Conservation (phyloP, 495 filamentous ascomycete species). For the Penicillium parvum region DNA sequence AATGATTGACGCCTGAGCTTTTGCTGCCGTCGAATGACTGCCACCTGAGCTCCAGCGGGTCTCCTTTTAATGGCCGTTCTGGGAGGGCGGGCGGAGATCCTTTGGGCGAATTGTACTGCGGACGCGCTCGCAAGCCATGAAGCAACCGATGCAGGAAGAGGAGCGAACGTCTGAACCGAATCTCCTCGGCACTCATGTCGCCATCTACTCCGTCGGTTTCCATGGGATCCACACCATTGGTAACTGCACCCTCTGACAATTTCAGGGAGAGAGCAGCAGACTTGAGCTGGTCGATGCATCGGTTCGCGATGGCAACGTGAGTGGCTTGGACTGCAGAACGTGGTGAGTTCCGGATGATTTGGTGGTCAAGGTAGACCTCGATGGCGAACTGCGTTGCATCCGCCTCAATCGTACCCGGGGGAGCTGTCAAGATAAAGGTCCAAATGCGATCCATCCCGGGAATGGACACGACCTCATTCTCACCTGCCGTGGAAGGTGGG, state of each 20-base stretch:
- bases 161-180: constrained; percentile 63
- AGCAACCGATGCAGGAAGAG: constrained; percentile 55
- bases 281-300: constrained; percentile 72
- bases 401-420: constrained; percentile 62
- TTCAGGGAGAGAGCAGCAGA: constrained; percentile 61
- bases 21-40: constrained; percentile 63
- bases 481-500: constrained; percentile 31
- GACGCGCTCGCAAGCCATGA: constrained; percentile 48
- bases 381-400: constrained; percentile 67
- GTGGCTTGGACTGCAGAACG: constrained; percentile 55
- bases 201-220: constrained; percentile 39
- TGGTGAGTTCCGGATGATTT: constrained; percentile 35
- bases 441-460: constrained; percentile 74
- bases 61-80: constrained; percentile 47
- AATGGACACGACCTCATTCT: constrained; percentile 48
- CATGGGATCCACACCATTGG: constrained; percentile 47
- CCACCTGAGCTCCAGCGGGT: constrained; percentile 63
- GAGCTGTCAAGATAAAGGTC: constrained; percentile 72
- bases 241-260: constrained; percentile 32
- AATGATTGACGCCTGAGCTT: constrained; percentile 50
- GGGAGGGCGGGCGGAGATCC: constrained; percentile 35
- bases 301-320: constrained; percentile 72
- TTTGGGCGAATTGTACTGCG: constrained; percentile 49
- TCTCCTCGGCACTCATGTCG: constrained; percentile 48
- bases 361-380: constrained; percentile 64